Base-by-base conservation (phyloP, 805 yeast species). In the Candida endomychidarum region DNA sequence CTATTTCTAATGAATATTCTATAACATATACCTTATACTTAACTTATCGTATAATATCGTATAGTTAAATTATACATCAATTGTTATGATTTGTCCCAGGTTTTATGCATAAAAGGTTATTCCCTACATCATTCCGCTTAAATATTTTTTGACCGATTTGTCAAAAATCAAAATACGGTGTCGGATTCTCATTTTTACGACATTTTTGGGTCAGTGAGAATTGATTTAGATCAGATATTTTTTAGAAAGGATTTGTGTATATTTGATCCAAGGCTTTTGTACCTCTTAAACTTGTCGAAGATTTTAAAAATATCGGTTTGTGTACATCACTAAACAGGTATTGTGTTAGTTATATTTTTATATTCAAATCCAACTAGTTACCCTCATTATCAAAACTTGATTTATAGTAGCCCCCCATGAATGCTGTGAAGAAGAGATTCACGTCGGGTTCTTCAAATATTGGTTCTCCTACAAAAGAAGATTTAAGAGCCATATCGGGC, bases 401-500 rank as follows among this genome's bases (percentile, higher is more conserved):
- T n/a, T n/a, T n/a, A n/a, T n/a, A n/a, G n/a, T n/a, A n/a, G n/a
- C n/a, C n/a, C n/a, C n/a, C n/a, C n/a, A 54, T 56, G 59, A 50
- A 53, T 29, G 47, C 54, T 15, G 57, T 52, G 9, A 56, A 51
- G 36, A 57, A 56, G 43, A 49, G 60, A 42, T 50, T 60, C 26
- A 50, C 52, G 8, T 47, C 60, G 16, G 52, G 51, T 18, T 41
- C 50, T n/a, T 45, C 42, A 4, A 26, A 24, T 19, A 18, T 34
- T n/a, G 31, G 40, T 7, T 36, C 52, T 3, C 45, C 51, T 15
- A 30, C 48, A 17, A 20, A 31, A 22, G 43, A 48, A 21, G 35
- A 34, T 10, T 17, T 27, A 9, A 40, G 41, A 33, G 11, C 42
- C 6, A 23, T 25, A 5, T 34, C 37, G 10, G 14, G 38, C 21